A percentile compares a stretch with the other conserved stretches of the same genome.
These are phyloP conservation scores for Tetracladium maxilliforme DNA, from an alignment of 2,329 filamentous ascomycete genomes.

Conservation along the genomic window DNA sequence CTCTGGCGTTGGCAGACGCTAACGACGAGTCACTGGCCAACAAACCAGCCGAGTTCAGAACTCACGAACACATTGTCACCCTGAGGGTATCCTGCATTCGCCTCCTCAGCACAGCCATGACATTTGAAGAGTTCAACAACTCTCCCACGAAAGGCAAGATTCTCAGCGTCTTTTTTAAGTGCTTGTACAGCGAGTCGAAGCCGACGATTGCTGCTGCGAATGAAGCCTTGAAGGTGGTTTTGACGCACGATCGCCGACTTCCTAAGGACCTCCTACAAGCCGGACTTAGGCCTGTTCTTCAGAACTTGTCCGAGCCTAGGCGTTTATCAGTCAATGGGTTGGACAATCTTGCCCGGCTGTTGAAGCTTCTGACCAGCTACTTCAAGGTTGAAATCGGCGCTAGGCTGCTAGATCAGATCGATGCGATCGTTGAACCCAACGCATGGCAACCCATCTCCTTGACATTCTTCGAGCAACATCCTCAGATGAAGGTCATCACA, in stretches of 20 bases:
- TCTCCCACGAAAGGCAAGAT: conserved; percentile 56
- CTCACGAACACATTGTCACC: conserved; percentile 87
- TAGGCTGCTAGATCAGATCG: conserved; percentile 85
- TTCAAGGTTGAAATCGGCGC: conserved; percentile 98
- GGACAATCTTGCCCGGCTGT: conserved; percentile 75
- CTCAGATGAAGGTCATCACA: conserved; percentile 85
- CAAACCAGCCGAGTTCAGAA: conserved; percentile 89
- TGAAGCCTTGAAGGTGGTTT: conserved; percentile 72
- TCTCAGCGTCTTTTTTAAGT: conserved; percentile 95
- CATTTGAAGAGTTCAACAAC: conserved; percentile 80
- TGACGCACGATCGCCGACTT: conserved; percentile 78
- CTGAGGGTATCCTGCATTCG: conserved; percentile 87
- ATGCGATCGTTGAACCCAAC: conserved; percentile 69
- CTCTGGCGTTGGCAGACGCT: conserved; percentile 82
- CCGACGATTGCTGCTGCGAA: conserved; percentile 92
- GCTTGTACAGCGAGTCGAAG: conserved; percentile 81
- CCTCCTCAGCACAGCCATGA: conserved; percentile 83
- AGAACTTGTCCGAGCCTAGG: conserved; percentile 89
- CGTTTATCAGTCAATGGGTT: conserved; percentile 78
- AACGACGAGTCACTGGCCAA: conserved; percentile 83
- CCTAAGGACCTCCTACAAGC: conserved; percentile 93
- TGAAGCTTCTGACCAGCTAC: conserved; percentile 90
- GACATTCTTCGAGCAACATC: conserved; percentile 83
- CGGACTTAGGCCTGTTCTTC: conserved; percentile 84
- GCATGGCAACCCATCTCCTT: conserved; percentile 85